Evolutionary conservation across 2,329 filamentous ascomycete species (phyloP).

Genomic region (Aspergillus melleus): DNA sequence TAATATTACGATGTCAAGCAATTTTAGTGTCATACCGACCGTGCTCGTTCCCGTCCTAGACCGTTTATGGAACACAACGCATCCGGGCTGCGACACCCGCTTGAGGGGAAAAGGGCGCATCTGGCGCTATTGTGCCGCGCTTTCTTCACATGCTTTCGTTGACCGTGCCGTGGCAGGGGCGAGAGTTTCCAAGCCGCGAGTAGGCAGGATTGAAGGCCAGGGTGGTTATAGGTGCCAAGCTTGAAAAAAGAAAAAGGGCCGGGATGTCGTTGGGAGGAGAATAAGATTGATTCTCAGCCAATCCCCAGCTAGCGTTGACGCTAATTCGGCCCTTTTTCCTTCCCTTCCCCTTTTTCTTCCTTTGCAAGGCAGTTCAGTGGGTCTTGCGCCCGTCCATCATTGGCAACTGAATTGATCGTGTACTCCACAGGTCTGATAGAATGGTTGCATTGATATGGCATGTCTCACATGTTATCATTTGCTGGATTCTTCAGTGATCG

Average conservation of each 20-base stretch:
- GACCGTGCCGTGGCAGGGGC: background rate
- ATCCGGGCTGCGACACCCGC: background rate
- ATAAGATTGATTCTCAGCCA: conserved; percentile 6
- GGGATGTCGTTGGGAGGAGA: background rate
- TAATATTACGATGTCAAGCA: conserved; percentile 6
- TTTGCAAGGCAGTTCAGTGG: conserved; percentile 4
- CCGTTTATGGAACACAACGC: conserved; percentile 2
- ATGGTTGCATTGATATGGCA: conserved; percentile 16
- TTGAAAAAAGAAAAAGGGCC: conserved; percentile 1
- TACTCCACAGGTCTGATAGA: conserved; percentile 15
- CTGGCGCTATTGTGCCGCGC: conserved; percentile 2
- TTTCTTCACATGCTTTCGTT: conserved; percentile 8
- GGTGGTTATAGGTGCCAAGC: conserved; percentile 1
- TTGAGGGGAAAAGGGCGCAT: conserved; percentile 5
- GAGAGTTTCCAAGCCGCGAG: background rate
- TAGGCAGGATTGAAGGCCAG: background rate
- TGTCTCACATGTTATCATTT: conserved; percentile 19
- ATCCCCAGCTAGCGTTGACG: background rate
- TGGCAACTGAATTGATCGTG: conserved; percentile 2
- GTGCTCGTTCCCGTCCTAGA: background rate
- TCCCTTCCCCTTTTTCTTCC: background rate
- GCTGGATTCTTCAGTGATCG: conserved; percentile 4
- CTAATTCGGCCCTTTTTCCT: background rate
- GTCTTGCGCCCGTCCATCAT: background rate
- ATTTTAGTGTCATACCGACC: conserved; percentile 6